A percentile compares a stretch with the other conserved stretches of the same genome.
phyloP scores from a whole-genome alignment of 164 flowering plant species.

The Magnolia kwangsiensis region DNA sequence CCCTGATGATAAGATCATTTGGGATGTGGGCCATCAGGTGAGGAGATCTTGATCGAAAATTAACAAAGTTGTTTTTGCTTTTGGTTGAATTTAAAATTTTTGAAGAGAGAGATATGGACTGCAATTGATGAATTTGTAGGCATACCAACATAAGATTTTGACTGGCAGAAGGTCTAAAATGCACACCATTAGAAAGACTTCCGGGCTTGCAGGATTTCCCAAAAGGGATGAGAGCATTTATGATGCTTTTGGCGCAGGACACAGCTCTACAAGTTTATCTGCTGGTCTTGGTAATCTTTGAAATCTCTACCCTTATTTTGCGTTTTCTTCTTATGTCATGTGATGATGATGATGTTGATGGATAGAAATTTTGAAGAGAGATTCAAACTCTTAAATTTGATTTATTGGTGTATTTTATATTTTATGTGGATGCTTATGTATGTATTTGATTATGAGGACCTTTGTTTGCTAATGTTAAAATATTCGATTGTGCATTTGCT shows the following conservation, averaged over 20 bases:
- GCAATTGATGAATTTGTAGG: constrained; percentile 37
- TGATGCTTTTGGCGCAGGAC: constrained; percentile 97
- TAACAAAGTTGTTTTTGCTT: neutral
- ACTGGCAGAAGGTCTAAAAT: constrained; percentile 86
- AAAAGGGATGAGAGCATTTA: constrained; percentile 82
- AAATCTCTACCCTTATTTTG: neutral
- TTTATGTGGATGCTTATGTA: too few species aligned
- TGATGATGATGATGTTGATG: neutral
- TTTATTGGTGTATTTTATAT: too few species aligned
- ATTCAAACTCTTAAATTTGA: too few species aligned
- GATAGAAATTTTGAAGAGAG: too few species aligned
- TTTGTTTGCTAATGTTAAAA: too few species aligned
- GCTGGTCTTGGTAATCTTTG: constrained; percentile 76
- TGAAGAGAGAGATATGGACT: neutral
- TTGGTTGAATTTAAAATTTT: neutral
- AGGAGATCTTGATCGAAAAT: constrained; percentile 5
- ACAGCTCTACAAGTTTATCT: constrained; percentile 94
- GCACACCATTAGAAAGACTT: constrained; percentile 78
- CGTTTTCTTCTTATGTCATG: neutral
- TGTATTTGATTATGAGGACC: too few species aligned
- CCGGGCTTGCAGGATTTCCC: constrained; percentile 85
- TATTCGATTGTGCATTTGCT: too few species aligned
- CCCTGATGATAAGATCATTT: constrained; percentile 84
- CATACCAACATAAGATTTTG: constrained; percentile 87
- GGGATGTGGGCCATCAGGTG: constrained; percentile 99